Conservation (phyloP, 441 rosid species). For the Populus trichocarpa region DNA sequence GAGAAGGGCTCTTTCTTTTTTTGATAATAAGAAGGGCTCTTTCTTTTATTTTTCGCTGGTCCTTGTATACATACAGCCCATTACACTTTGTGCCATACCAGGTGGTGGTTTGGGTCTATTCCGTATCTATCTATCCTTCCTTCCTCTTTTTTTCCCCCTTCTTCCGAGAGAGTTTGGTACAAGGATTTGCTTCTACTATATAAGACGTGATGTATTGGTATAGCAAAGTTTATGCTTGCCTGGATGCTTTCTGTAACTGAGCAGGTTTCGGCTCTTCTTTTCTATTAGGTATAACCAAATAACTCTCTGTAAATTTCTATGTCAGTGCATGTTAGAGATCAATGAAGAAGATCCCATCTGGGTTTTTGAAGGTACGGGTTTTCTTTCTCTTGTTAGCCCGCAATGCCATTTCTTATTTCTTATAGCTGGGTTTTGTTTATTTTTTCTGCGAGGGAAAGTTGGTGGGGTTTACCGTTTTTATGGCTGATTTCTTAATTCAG, state of each 20-base stretch:
- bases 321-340: background rate
- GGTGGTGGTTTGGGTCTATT: background rate
- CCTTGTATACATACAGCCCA: background rate
- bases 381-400: background rate
- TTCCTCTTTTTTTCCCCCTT: no score
- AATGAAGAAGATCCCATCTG: conserved; percentile 17
- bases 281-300: background rate
- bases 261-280: background rate
- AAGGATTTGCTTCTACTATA: background rate
- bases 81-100: background rate
- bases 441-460: background rate
- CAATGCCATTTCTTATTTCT: background rate
- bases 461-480: background rate
- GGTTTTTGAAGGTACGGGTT: conserved; percentile 10
- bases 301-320: background rate
- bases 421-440: background rate
- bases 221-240: background rate
- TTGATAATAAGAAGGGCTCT: background rate
- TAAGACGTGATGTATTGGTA: background rate
- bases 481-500: conserved; percentile 10
- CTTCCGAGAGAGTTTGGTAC: background rate
- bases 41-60: background rate
- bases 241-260: background rate
- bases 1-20: background rate
- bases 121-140: background rate